phyloP scores from a whole-genome alignment of 495 filamentous ascomycete species.

The Evernia prunastri region DNA sequence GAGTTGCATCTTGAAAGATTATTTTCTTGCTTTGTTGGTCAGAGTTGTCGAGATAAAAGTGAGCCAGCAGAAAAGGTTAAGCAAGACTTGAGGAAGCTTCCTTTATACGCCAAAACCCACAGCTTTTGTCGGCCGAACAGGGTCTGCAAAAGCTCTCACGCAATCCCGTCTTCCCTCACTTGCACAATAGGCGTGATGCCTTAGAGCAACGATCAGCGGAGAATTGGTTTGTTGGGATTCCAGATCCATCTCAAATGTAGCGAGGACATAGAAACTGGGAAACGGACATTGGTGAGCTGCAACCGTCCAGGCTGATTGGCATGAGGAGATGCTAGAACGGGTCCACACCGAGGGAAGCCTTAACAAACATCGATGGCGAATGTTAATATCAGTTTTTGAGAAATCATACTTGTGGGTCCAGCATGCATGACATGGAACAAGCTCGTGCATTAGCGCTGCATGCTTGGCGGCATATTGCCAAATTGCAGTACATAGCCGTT shows the following conservation, averaged over 20 bases:
- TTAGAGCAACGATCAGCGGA: neutral
- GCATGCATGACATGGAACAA: neutral
- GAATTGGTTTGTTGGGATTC: neutral
- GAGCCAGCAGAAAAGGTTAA: neutral
- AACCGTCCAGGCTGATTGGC: neutral
- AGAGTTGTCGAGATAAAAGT: neutral
- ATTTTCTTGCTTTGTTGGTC: neutral
- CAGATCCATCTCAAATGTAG: neutral
- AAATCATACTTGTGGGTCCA: neutral
- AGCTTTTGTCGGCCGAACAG: neutral
- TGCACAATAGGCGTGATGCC: neutral
- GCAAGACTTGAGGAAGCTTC: neutral
- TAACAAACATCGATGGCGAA: neutral
- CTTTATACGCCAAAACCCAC: neutral
- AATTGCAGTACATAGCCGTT: neutral
- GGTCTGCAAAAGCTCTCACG: neutral
- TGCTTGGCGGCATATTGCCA: neutral
- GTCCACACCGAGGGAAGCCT: neutral
- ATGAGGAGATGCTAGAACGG: neutral
- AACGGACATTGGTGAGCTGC: neutral
- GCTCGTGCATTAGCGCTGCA: neutral
- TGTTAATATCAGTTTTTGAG: neutral
- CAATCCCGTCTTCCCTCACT: neutral
- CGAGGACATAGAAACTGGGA: neutral
- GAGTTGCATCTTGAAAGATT: constrained; percentile 4